Evolutionary conservation across 2,329 filamentous ascomycete genomes (phyloP), one percentile per base, ranked within the genome.

Genomic region (Didymella pomorum): DNA sequence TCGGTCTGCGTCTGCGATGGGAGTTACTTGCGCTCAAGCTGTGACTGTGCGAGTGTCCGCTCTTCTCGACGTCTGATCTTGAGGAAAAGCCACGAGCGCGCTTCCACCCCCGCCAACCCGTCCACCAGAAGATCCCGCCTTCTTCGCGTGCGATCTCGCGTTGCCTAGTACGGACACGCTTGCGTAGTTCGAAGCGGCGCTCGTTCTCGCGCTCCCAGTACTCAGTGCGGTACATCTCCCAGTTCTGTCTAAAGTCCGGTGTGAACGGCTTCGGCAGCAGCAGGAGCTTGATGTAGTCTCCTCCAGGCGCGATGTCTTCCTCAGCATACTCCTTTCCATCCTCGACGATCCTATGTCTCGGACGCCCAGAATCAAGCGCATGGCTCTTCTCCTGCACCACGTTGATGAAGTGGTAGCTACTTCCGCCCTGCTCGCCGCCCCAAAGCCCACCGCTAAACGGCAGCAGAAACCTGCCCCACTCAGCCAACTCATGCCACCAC

Each of bases 161-260:
- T 67, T 93, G 88, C 29, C 86, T 84, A 50, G 87, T 84, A 62
- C 87, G 86, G 48, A 97, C 80, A 71, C 90, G 90, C 42, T 83
- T 79, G 21, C 92, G 85, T 23, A 97, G 81, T 56, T 90, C 80
- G 2, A 89, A 86, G 12, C 95, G 87, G 2, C 94, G 88, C 76
- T 96, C 92, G 72, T 99, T 99, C 76, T 99, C 95, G 61, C 89
- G 89, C 69, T 97, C 94, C 95, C 95, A 99, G 78, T 97, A 99
- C 60, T 97, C 93, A 31, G 89, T 88, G 52, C 95, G 86, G 78
- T 96, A 99, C 16, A 94, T 83, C 72, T 99, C 95, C 95, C 95
- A 99, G 65, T 97, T 96, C 76, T 98, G 93, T 20, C 95, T 86
- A 72, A 99, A 99, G 45, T 92, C 92, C 0, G 95, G 89, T 6